Percentiles rank a stretch among this genome's conserved stretches.
Evolutionary conservation across 768 basidiomycete genomes (phyloP).

Genomic region (Paxillus ammoniavirescens): DNA sequence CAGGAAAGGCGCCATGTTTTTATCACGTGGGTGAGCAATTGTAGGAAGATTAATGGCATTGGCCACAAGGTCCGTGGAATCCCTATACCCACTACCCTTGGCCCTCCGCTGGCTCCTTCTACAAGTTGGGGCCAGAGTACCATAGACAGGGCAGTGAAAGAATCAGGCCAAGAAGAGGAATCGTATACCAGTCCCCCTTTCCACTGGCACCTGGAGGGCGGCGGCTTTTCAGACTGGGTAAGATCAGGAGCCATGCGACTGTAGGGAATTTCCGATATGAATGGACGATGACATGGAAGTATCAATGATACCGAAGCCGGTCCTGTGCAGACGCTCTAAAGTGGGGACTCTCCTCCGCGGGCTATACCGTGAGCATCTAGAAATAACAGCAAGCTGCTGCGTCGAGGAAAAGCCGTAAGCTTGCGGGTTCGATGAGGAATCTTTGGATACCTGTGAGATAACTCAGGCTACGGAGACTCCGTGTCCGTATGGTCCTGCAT

Average conservation of each 20-base stretch:
- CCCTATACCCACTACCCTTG: constrained; percentile 9
- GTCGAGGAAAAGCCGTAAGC: not conserved
- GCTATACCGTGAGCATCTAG: not conserved
- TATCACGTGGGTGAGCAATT: no score
- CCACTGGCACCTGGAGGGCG: not conserved
- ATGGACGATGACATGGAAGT: no score
- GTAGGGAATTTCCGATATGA: constrained; percentile 1
- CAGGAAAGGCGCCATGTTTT: constrained; percentile 6
- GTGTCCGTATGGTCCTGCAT: constrained; percentile 8
- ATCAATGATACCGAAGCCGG: not conserved
- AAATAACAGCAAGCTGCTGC: not conserved
- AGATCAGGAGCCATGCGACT: not conserved
- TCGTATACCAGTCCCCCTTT: constrained; percentile 14
- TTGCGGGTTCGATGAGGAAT: not conserved
- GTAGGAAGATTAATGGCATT: not conserved
- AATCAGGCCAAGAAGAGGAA: constrained; percentile 12
- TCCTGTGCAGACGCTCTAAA: not conserved
- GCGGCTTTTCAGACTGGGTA: constrained; percentile 15
- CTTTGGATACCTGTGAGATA: constrained; percentile 4
- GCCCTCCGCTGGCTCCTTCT: constrained; percentile 9
- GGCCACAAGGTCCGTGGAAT: not conserved
- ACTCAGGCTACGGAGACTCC: not conserved
- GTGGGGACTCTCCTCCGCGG: not conserved
- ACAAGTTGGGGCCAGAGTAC: constrained; percentile 4
- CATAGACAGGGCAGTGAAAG: not conserved